These are phyloP conservation scores for Wickerhamiella allomyrinae DNA, from an alignment of 805 yeast species.

Conservation along the genomic window DNA sequence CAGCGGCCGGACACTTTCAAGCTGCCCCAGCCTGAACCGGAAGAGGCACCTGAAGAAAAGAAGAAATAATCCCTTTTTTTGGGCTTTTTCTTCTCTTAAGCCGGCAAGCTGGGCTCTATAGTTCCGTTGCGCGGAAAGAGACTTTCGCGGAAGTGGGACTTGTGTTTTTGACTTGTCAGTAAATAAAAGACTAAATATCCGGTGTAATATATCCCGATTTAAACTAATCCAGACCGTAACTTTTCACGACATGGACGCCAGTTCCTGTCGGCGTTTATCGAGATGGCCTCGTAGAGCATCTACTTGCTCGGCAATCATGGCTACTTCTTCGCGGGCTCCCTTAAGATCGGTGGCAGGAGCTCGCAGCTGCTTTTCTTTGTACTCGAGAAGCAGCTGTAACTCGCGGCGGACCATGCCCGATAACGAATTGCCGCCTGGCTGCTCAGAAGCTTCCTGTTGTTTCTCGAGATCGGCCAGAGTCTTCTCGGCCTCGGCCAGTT, in stretches of 20 bases:
- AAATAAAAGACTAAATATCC: no score
- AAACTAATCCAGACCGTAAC: constrained; percentile 16
- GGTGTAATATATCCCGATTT: constrained; percentile 1
- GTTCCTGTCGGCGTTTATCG: constrained; percentile 44
- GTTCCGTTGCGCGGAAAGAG: no score
- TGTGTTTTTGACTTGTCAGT: no score
- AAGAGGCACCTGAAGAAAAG: constrained; percentile 34
- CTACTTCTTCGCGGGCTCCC: constrained; percentile 36
- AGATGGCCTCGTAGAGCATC: constrained; percentile 55
- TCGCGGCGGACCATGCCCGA: constrained; percentile 40
- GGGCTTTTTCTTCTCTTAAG: no score
- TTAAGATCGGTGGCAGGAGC: constrained; percentile 23
- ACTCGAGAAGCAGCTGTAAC: constrained; percentile 66
- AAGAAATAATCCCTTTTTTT: constrained; percentile 12
- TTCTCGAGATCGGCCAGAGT: constrained; percentile 43
- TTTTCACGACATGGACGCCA: constrained; percentile 30
- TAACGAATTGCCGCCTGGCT: constrained; percentile 15
- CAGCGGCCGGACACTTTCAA: constrained; percentile 68
- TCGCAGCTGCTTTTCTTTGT: constrained; percentile 49
- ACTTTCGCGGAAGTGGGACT: no score
- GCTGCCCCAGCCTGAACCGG: constrained; percentile 72
- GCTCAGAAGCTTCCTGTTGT: constrained; percentile 14
- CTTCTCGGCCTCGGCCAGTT: constrained; percentile 60
- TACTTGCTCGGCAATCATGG: constrained; percentile 68
- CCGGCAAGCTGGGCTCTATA: no score